Conservation (phyloP, 305 asterid species). For the Rubia peregrina region DNA sequence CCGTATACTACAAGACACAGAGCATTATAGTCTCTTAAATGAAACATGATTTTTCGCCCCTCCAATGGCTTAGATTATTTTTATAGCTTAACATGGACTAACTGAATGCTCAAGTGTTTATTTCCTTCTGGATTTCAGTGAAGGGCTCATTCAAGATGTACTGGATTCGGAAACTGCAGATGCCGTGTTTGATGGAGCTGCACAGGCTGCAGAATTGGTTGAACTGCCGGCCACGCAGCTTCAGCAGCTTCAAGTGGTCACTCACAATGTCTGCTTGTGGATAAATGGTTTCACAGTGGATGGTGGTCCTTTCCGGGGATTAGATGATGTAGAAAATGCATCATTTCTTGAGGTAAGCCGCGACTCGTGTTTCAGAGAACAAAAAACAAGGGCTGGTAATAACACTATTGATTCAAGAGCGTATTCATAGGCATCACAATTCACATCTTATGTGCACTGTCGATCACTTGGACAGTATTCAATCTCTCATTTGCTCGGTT, state of each 20-base stretch:
- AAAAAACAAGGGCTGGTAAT: background rate
- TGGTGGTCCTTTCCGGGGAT: conserved; percentile 69
- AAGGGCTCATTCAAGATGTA: background rate
- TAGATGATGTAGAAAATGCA: conserved; percentile 72
- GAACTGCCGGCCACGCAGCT: background rate
- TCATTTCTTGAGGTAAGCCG: conserved; percentile 56
- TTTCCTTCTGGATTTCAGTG: background rate
- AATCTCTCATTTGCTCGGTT: too few relatives aligned
- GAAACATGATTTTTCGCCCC: background rate
- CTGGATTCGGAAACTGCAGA: background rate
- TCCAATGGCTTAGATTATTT: background rate
- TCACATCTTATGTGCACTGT: too few relatives aligned
- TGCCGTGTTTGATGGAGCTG: background rate
- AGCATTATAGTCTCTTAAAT: background rate
- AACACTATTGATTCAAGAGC: too few relatives aligned
- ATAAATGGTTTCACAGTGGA: conserved; percentile 78
- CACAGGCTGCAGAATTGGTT: background rate
- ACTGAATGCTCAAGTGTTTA: background rate
- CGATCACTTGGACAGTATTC: too few relatives aligned
- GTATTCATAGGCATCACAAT: too few relatives aligned
- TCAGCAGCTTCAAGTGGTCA: conserved; percentile 5
- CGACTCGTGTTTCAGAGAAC: background rate
- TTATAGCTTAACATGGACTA: background rate
- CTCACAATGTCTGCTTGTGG: conserved; percentile 16
- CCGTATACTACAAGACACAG: too few relatives aligned